These are phyloP conservation scores for Trichoderma brevicompactum DNA, from an alignment of 2,329 filamentous ascomycete species.

Conservation along the genomic window DNA sequence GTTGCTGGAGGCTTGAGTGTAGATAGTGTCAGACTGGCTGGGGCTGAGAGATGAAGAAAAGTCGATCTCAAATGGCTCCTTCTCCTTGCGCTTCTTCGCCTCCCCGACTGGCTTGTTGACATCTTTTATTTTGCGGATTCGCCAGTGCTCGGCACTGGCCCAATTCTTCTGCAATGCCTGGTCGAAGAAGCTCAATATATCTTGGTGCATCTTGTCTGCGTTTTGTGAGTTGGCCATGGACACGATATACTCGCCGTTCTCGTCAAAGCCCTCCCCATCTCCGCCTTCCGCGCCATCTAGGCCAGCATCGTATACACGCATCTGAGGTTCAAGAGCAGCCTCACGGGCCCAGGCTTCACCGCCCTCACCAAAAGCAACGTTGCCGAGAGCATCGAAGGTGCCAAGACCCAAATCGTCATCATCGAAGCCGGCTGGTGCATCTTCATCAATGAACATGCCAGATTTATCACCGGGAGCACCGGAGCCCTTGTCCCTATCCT, in stretches of 20 bases:
- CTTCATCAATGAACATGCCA: slow-evolving; percentile 83
- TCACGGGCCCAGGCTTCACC: slow-evolving; percentile 95
- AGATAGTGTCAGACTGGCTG: slow-evolving; percentile 73
- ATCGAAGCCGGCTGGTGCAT: slow-evolving; percentile 77
- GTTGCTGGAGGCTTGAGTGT: slow-evolving; percentile 80
- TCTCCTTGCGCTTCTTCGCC: slow-evolving; percentile 81
- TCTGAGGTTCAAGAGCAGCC: slow-evolving; percentile 83
- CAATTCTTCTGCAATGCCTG: slow-evolving; percentile 96
- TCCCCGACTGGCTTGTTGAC: slow-evolving; percentile 65
- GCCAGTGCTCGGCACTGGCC: slow-evolving; percentile 98
- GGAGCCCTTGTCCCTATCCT: slow-evolving; percentile 64
- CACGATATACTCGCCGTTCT: slow-evolving; percentile 75
- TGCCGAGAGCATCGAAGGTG: slow-evolving; percentile 70
- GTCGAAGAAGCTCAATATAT: slow-evolving; percentile 98
- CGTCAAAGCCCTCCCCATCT: slow-evolving; percentile 47
- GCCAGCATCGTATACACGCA: slow-evolving; percentile 73
- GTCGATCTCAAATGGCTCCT: slow-evolving; percentile 94
- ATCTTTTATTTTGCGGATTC: slow-evolving; percentile 90
- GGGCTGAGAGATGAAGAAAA: slow-evolving; percentile 77
- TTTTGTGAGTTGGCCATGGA: slow-evolving; percentile 72
- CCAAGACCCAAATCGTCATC: slow-evolving; percentile 73
- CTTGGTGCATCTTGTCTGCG: slow-evolving; percentile 77
- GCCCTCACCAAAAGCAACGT: slow-evolving; percentile 90
- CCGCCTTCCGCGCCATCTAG: slow-evolving; percentile 58
- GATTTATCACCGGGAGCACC: slow-evolving; percentile 68